phyloP scores from a whole-genome alignment of 306 rosid genomes.

The Gastrolobium bilobum region DNA sequence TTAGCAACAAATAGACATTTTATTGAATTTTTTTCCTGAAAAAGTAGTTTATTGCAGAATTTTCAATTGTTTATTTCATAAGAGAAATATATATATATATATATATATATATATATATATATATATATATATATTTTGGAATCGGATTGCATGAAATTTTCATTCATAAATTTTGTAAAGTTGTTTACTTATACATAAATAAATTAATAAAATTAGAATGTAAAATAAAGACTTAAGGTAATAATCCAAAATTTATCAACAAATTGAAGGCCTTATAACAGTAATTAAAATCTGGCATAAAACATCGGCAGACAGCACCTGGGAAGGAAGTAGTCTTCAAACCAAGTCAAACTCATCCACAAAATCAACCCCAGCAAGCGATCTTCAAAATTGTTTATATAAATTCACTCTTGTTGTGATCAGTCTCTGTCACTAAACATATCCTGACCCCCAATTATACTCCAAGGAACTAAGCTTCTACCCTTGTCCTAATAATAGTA shows the following conservation, averaged over 20 bases:
- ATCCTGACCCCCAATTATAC: not conserved
- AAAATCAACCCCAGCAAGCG: not conserved
- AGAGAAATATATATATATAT: not conserved
- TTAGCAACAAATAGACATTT: not conserved
- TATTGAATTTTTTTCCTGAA: not conserved
- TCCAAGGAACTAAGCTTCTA: not conserved
- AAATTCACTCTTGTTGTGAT: constrained; percentile 1
- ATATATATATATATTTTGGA: not conserved
- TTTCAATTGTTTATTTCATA: constrained; percentile 1
- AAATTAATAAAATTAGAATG: constrained; percentile 14
- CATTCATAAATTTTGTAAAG: constrained; percentile 18
- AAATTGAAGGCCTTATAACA: not conserved
- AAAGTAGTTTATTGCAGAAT: not conserved
- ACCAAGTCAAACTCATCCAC: not conserved
- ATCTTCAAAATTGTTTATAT: not conserved
- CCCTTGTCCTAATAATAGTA: not conserved
- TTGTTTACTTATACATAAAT: not conserved
- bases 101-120: no score
- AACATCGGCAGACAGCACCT: not conserved
- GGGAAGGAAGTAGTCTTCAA: constrained; percentile 5
- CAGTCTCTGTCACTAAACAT: not conserved
- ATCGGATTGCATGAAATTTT: not conserved
- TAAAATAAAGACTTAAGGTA: constrained; percentile 7
- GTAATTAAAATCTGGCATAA: not conserved
- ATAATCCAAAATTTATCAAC: constrained; percentile 3